Base-by-base conservation (phyloP, 495 filamentous ascomycete species). In the Opeltia flavorubescens region DNA sequence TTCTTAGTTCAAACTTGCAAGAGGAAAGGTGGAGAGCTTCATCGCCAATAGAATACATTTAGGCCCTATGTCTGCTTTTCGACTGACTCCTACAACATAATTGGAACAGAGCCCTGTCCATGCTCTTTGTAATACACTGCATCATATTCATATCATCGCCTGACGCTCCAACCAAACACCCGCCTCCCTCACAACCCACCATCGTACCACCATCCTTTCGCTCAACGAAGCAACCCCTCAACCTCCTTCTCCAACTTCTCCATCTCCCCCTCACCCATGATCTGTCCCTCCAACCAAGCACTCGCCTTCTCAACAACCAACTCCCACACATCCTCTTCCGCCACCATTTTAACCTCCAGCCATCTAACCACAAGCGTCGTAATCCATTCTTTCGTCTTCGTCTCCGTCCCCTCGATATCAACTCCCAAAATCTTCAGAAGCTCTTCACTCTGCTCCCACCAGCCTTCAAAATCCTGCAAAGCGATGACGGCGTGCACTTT, bases 221-320 rank as follows among this genome's bases (percentile, higher is more conserved):
- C n/a, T n/a, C 15, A 41, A 0, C 21, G 20, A 5, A 41, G 1
- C 2, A 20, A 25, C 20, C 6, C 1, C 38, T 9, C 38, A 5
- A 41, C 21, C 38, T 41, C 38, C 18, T 20, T 8, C 38, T 41
- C 38, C 15, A 41, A 23, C 38, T n/a, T 13, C 38, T 18, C 13
- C 5, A 36, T 17, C 11, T 18, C 1, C 4, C 12, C 11, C 34
- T 18, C 0, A 17, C 25, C 21, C 23, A 40, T 3, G 13, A 20
- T 17, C 12, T 29, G 15, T 8, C 17, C 45, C 11, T 40, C 34
- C 23, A 47, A 40, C 45, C 45, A 47, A 0, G 13, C 4, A 4
- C n/a, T 40, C 24, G 47, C 47, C 21, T 43, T 49, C 1, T 35
- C 36, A 9, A 43, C 38, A 4, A 49, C 38, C 26, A 49, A 17